Evolutionary conservation across 768 basidiomycete genomes (phyloP).

Genomic region (Leccinum broughii): DNA sequence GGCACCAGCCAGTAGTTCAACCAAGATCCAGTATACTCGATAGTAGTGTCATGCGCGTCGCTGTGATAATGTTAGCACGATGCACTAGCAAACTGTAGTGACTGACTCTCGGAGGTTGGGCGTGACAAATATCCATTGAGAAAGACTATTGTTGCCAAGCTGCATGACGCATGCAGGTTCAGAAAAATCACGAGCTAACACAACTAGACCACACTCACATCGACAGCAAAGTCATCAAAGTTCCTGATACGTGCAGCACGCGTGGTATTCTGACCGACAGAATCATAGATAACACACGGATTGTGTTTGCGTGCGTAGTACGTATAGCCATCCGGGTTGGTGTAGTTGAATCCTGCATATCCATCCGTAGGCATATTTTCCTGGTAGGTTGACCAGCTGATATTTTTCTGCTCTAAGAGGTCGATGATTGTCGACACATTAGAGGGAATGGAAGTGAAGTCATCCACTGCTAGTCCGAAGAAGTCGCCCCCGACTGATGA

Average conservation of each 20-base stretch:
- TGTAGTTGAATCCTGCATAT: conserved; percentile 41
- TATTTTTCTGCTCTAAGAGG: conserved; percentile 53
- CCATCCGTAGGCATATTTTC: conserved; percentile 57
- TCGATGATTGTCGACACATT: conserved; percentile 62
- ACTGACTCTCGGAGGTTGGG: conserved; percentile 49
- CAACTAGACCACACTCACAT: conserved; percentile 34
- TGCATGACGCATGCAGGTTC: conserved; percentile 1
- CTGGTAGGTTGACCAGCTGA: conserved; percentile 64
- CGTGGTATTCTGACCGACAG: conserved; percentile 41
- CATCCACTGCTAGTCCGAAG: conserved; percentile 49
- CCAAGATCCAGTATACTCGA: conserved; percentile 49
- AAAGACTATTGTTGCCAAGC: conserved; percentile 42
- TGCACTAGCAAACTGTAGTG: not conserved
- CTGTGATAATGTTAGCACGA: conserved; percentile 31
- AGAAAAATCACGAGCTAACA: not conserved
- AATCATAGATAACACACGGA: conserved; percentile 52
- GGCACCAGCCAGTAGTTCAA: conserved; percentile 52
- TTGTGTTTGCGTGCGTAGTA: conserved; percentile 62
- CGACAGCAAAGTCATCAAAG: conserved; percentile 62
- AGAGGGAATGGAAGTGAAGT: conserved; percentile 30
- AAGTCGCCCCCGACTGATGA: conserved; percentile 54
- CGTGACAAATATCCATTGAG: conserved; percentile 64
- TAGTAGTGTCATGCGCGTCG: conserved; percentile 60
- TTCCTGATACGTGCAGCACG: conserved; percentile 52
- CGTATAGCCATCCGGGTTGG: conserved; percentile 37